Base-by-base conservation (phyloP, 768 basidiomycete species). In the Butyriboletus loyo region DNA sequence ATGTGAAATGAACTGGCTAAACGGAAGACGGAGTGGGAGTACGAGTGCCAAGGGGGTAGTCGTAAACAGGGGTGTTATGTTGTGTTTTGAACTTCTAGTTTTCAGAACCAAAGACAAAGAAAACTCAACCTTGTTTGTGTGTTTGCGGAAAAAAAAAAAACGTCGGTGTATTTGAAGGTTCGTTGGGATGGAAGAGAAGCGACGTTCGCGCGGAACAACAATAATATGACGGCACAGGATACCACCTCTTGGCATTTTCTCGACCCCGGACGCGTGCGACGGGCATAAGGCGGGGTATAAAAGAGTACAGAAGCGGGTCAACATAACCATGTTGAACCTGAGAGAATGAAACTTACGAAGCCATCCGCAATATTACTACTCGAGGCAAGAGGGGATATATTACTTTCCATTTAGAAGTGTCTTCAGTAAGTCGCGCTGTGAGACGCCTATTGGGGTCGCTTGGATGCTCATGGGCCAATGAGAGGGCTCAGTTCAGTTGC, bases 91-190 rank as follows among this genome's bases (percentile, higher is more conserved):
- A 4, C 31, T 46, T 46, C 44, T 34, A 9, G n/a, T 39, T 27
- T 27, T 40, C 37, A 49, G n/a, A 50, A 38, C 35, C 38, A 21
- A 53, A 21, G 34, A 28, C 19, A 24, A n/a, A 35, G 43, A 48
- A 28, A 64, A 53, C 45, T 31, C 53, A 52, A 65, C 56, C 50
- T 61, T 57, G 50, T 52, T 50, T 24, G 35, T 19, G 32, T 27
- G 30, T 37, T 45, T 46, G 46, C 37, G 37, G 47, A 24, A 31
- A 45, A 41, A 44, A 21, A 30, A 21, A 7, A 27, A 9, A 36
- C 9, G 17, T n/a, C 31, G 24, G 46, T 19, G 21, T 21, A 17
- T 45, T 32, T n/a, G 22, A 13, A 13, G 40, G 40, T 37, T 37
- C n/a, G 25, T n/a, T 27, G 8, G 7, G 35, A 8, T 36, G 24